Evolutionary conservation across 495 filamentous ascomycete genomes (phyloP).

Genomic region (Podospora australis): DNA sequence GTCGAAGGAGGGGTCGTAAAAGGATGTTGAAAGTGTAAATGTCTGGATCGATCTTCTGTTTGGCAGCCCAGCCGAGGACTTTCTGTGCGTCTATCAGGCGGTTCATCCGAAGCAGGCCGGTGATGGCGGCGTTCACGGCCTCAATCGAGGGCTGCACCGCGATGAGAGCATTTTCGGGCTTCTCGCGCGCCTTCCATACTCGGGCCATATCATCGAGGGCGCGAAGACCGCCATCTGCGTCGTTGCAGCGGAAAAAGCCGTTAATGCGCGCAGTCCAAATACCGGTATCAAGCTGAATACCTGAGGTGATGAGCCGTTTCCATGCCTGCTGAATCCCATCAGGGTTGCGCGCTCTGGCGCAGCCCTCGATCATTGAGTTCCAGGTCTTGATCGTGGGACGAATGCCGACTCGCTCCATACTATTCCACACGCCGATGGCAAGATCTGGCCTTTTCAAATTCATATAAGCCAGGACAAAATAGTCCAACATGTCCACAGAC

Average conservation of each 20-base stretch:
- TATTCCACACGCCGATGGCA: constrained; percentile 53
- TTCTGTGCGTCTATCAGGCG: constrained; percentile 29
- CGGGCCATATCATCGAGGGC: constrained; percentile 56
- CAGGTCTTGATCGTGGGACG: constrained; percentile 51
- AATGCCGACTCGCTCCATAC: constrained; percentile 45
- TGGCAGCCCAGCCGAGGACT: constrained; percentile 53
- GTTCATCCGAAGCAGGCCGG: constrained; percentile 31
- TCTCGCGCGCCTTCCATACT: constrained; percentile 40
- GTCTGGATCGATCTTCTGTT: constrained; percentile 53
- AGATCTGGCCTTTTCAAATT: constrained; percentile 38
- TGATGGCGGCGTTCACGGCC: constrained; percentile 58
- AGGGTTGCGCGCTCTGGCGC: constrained; percentile 38
- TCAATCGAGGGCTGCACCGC: constrained; percentile 50
- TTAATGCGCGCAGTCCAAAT: constrained; percentile 60
- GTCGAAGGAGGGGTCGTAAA: constrained; percentile 48
- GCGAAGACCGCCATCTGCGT: constrained; percentile 41
- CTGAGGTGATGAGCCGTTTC: constrained; percentile 46
- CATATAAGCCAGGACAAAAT: constrained; percentile 50
- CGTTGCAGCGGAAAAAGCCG: constrained; percentile 47
- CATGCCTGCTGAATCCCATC: constrained; percentile 52
- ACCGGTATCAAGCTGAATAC: constrained; percentile 46
- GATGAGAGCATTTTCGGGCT: constrained; percentile 25
- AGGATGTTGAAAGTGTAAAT: constrained; percentile 64
- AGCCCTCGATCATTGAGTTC: constrained; percentile 59
- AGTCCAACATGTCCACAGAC: constrained; percentile 40